Percentiles rank a stretch among this genome's conserved stretches.
Evolutionary conservation across 2,329 filamentous ascomycete genomes (phyloP).

Genomic region (Colletotrichum caudatum): DNA sequence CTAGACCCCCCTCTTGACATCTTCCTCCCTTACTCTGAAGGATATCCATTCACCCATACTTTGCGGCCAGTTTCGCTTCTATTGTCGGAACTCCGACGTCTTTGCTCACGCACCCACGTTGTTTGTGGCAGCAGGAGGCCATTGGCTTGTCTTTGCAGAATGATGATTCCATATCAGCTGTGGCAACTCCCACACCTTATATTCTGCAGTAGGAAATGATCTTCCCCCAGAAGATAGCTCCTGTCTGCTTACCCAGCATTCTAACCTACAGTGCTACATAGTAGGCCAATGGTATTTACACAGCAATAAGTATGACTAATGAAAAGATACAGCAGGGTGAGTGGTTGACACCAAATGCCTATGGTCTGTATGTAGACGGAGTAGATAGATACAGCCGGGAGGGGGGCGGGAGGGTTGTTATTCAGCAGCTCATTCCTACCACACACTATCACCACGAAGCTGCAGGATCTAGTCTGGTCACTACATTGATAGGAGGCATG

Average conservation of each 20-base stretch:
- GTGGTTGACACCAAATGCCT: too few species aligned
- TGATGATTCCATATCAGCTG: not conserved
- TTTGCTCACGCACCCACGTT: slow-evolving; percentile 3
- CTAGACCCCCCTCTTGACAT: not conserved
- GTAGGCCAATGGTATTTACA: too few species aligned
- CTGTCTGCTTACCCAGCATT: not conserved
- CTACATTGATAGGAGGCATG: not conserved
- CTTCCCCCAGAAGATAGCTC: not conserved
- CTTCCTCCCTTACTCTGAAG: not conserved
- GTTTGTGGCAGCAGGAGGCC: not conserved
- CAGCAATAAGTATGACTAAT: too few species aligned
- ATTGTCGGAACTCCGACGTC: not conserved
- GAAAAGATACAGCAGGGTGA: not conserved
- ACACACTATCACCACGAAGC: not conserved
- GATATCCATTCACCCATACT: not conserved
- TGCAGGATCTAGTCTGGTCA: not conserved
- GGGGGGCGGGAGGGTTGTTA: not conserved
- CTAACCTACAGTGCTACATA: too few species aligned
- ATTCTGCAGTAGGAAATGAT: slow-evolving; percentile 2
- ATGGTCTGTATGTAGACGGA: not conserved
- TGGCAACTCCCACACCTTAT: not conserved
- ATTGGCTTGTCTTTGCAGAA: slow-evolving; percentile 9
- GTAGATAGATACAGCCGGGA: not conserved
- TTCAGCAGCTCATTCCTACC: not conserved
- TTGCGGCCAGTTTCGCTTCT: not conserved